These are phyloP conservation scores for Diaporthe batatas DNA, from an alignment of 2,329 filamentous ascomycete species.

Conservation along the genomic window DNA sequence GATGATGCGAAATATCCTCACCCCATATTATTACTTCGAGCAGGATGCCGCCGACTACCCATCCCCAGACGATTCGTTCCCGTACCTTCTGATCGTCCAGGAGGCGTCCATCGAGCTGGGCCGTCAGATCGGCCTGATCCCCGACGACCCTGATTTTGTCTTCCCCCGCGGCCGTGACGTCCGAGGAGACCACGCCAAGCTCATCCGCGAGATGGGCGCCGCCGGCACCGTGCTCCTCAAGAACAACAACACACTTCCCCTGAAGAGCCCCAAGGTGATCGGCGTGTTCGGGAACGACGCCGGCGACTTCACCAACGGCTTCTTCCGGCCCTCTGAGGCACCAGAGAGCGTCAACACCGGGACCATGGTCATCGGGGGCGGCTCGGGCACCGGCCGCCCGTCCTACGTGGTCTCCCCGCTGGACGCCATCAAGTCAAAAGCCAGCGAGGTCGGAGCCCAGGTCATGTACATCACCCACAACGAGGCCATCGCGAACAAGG, in stretches of 20 bases:
- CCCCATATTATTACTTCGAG: constrained; percentile 8
- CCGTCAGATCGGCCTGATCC: constrained; percentile 49
- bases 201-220: constrained; percentile 26
- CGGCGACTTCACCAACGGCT: constrained; percentile 59
- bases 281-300: constrained; percentile 68
- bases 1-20: constrained; percentile 43
- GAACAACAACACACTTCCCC: constrained; percentile 65
- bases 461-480: constrained; percentile 37
- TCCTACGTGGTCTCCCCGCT: constrained; percentile 68
- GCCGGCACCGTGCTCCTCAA: constrained; percentile 67
- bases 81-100: constrained; percentile 1
- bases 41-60: constrained; percentile 19
- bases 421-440: constrained; percentile 52
- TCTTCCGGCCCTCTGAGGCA: background rate
- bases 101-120: constrained; percentile 2
- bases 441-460: constrained; percentile 9
- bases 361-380: constrained; percentile 60
- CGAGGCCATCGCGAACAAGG: constrained; percentile 47
- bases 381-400: constrained; percentile 69
- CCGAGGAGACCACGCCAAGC: constrained; percentile 6
- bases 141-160: constrained; percentile 56
- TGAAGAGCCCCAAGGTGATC: constrained; percentile 60
- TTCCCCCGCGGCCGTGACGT: constrained; percentile 56
- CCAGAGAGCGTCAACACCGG: constrained; percentile 12
- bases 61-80: background rate